Conservation (phyloP, 177 flowering plant species). For the Vitis hybrid region DNA sequence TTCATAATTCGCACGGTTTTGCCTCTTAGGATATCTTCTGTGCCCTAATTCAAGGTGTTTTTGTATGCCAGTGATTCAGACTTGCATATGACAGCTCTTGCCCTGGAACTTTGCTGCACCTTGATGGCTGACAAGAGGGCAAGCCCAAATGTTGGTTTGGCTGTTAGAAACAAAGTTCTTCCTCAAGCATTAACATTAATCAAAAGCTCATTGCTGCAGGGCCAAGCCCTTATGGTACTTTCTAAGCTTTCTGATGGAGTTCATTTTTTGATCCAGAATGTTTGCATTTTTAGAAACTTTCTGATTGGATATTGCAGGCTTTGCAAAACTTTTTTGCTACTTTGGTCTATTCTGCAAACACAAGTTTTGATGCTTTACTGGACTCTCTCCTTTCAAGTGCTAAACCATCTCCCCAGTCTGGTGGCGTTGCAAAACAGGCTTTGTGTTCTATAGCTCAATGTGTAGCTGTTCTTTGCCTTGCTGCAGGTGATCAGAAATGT, state of each 20-base stretch:
- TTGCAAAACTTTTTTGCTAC: conserved; percentile 81
- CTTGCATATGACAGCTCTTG: conserved; percentile 96
- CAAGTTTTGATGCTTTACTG: conserved; percentile 82
- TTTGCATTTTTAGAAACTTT: conserved; percentile 3
- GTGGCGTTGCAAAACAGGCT: conserved; percentile 94
- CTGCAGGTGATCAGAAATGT: conserved; percentile 90
- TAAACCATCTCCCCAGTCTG: conserved; percentile 84
- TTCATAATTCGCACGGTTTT: not conserved
- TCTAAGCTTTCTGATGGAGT: conserved; percentile 2
- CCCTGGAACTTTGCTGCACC: conserved; percentile 94
- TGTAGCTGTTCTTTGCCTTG: conserved; percentile 98
- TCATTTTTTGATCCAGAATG: not conserved
- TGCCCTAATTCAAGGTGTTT: not conserved
- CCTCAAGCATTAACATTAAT: conserved; percentile 85
- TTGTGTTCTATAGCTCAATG: conserved; percentile 91
- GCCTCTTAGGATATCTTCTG: not conserved
- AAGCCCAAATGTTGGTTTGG: conserved; percentile 65
- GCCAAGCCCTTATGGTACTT: conserved; percentile 87
- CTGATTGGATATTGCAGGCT: conserved; percentile 60
- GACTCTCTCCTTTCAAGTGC: conserved; percentile 96
- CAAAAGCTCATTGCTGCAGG: conserved; percentile 94
- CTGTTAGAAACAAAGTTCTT: conserved; percentile 87
- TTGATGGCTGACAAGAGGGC: conserved; percentile 83
- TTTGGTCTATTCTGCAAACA: conserved; percentile 79
- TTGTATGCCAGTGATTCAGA: conserved; percentile 78